Conservation (phyloP, 208 protist genomes). For the Trypanosoma melophagium region DNA sequence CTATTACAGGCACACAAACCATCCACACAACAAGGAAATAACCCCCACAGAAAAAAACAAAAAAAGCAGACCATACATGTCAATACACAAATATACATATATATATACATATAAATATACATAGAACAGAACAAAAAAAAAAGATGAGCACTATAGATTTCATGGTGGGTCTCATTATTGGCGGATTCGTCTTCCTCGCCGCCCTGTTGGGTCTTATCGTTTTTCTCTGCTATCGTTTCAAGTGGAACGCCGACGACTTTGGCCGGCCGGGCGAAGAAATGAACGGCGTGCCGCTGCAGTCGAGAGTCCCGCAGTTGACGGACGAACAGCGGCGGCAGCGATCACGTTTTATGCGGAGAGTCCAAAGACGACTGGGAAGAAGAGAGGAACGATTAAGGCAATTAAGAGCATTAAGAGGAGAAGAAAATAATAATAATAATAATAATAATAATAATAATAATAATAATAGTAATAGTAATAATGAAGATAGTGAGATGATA, state of each 20-base stretch:
- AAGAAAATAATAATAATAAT: neutral
- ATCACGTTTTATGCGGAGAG: neutral
- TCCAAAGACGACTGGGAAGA: neutral
- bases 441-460: neutral
- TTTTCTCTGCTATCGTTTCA: neutral
- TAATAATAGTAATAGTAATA: conserved; percentile 1
- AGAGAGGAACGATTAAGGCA: neutral
- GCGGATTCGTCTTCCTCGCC: too few relatives aligned
- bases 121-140: too few relatives aligned
- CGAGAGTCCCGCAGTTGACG: conserved; percentile 28
- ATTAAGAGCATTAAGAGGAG: neutral
- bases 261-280: conserved; percentile 7
- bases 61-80: too few relatives aligned
- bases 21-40: too few relatives aligned
- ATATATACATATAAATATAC: too few relatives aligned
- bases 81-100: too few relatives aligned
- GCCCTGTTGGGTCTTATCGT: too few relatives aligned
- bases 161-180: too few relatives aligned
- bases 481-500: neutral
- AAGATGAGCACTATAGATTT: too few relatives aligned
- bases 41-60: too few relatives aligned
- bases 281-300: conserved; percentile 39
- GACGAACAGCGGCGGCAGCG: conserved; percentile 25
- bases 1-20: too few relatives aligned
- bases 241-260: too few relatives aligned